Conservation (phyloP, 2,329 filamentous ascomycete species). For the Huntiella bhutanensis region DNA sequence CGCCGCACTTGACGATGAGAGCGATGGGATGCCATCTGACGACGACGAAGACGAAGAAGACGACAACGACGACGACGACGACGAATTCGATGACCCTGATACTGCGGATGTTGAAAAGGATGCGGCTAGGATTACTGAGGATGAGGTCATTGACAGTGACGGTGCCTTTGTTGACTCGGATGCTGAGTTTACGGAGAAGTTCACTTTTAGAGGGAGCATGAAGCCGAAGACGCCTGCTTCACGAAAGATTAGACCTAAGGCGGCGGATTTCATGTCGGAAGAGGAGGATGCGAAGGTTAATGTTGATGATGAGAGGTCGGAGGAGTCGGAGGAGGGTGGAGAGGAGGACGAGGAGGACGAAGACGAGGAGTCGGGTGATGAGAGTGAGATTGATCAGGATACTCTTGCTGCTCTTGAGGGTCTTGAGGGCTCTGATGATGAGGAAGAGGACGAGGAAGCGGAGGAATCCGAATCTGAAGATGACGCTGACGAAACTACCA, state of each 20-base stretch:
- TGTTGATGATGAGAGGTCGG: conserved; percentile 16
- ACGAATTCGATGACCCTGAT: conserved; percentile 39
- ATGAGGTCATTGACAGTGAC: conserved; percentile 46
- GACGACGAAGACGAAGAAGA: conserved; percentile 16
- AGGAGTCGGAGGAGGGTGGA: conserved; percentile 17
- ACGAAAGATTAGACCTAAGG: conserved; percentile 26
- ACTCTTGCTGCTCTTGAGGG: conserved; percentile 18
- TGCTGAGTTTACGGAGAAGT: conserved; percentile 61
- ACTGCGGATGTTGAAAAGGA: conserved; percentile 34
- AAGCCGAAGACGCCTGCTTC: conserved; percentile 24
- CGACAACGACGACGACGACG: conserved; percentile 30
- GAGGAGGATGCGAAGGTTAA: conserved; percentile 14
- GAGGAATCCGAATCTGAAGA: conserved; percentile 19
- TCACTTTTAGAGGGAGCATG: conserved; percentile 42
- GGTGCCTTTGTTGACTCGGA: conserved; percentile 68
- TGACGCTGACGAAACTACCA: conserved; percentile 13
- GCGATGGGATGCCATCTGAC: conserved; percentile 17
- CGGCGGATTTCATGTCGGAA: conserved; percentile 37
- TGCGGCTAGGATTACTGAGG: conserved; percentile 24
- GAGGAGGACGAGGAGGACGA: conserved; percentile 21
- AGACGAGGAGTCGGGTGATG: conserved; percentile 21
- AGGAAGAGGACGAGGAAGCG: conserved; percentile 19
- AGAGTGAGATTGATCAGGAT: conserved; percentile 16
- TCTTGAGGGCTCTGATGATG: conserved; percentile 16
- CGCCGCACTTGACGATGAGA: conserved; percentile 39